These are phyloP conservation scores for Funneliformis geosporum DNA, from an alignment of 192 early-diverging fungal species.

Conservation along the genomic window DNA sequence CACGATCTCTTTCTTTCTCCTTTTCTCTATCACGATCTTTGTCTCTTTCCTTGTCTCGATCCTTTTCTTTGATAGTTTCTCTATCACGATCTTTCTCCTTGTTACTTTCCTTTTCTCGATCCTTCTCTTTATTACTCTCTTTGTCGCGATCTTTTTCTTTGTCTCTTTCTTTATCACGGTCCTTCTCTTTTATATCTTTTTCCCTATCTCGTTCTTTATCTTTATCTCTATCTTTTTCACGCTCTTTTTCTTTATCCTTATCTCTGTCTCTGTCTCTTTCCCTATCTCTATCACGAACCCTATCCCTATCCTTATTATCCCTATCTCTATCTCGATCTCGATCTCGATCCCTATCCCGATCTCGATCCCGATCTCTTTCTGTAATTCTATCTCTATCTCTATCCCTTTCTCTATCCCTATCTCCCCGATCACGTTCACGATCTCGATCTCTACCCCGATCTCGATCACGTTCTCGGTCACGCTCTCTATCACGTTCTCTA, in stretches of 20 bases:
- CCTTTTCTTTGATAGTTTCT: slow-evolving; percentile 4
- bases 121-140: not conserved
- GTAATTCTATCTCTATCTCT: slow-evolving; percentile 25
- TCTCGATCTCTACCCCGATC: slow-evolving; percentile 13
- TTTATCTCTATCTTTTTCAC: slow-evolving; percentile 9
- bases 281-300: slow-evolving; percentile 17
- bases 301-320: slow-evolving; percentile 30
- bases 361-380: not conserved
- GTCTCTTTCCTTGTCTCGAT: not conserved
- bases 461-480: not conserved
- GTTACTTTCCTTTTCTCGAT: not conserved
- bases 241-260: slow-evolving; percentile 14
- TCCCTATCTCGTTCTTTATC: not conserved
- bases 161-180: slow-evolving; percentile 1
- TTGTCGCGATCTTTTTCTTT: slow-evolving; percentile 1
- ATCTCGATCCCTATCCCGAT: not conserved
- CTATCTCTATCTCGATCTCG: slow-evolving; percentile 29
- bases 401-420: slow-evolving; percentile 39
- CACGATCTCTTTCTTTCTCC: not conserved
- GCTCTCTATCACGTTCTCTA: slow-evolving; percentile 30
- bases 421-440: slow-evolving; percentile 38
- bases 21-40: not conserved
- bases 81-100: not conserved
- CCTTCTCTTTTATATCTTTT: not conserved
- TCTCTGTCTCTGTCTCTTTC: slow-evolving; percentile 15